Evolutionary conservation across 495 filamentous ascomycete species (phyloP).

Genomic region (Aspergillus nanangensis): DNA sequence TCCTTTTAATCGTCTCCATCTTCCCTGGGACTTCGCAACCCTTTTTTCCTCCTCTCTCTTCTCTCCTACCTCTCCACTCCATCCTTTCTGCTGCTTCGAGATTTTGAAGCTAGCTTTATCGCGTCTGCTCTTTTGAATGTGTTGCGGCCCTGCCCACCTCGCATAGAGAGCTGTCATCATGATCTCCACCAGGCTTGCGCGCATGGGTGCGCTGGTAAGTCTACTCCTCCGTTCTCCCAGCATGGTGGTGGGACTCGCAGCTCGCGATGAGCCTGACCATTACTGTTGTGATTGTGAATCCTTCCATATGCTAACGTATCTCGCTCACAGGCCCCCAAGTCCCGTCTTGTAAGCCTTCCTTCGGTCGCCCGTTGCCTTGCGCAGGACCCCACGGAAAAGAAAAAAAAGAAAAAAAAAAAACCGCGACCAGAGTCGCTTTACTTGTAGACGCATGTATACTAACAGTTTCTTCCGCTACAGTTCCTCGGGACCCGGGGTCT

Average conservation of each 20-base stretch:
- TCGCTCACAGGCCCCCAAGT: conserved; percentile 39
- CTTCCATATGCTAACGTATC: conserved; percentile 28
- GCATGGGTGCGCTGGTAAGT: conserved; percentile 55
- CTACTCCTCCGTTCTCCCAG: not conserved
- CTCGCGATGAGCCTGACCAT: too few species aligned
- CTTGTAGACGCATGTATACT: conserved; percentile 12
- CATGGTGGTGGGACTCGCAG: too few species aligned
- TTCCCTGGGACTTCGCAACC: conserved; percentile 20
- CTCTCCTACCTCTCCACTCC: conserved; percentile 31
- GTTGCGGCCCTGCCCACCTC: conserved; percentile 24
- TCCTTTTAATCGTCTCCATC: conserved; percentile 40
- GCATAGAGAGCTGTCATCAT: conserved; percentile 45
- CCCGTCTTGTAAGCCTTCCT: conserved; percentile 48
- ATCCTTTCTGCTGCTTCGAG: conserved; percentile 22
- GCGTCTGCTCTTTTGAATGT: conserved; percentile 37
- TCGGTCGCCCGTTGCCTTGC: conserved; percentile 8
- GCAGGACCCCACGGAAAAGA: not conserved
- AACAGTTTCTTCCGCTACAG: conserved; percentile 32
- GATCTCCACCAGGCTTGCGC: conserved; percentile 53
- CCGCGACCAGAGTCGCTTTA: not conserved
- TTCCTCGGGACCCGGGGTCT: conserved; percentile 49
- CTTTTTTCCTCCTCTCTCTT: conserved; percentile 18
- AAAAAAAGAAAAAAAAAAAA: too few species aligned
- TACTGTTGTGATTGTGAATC: too few species aligned
- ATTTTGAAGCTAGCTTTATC: conserved; percentile 38